A percentile compares a stretch with the other conserved stretches of the same genome.
phyloP scores from a whole-genome alignment of 2,329 filamentous ascomycete species.

The Paracorniculantispora psalliotae region DNA sequence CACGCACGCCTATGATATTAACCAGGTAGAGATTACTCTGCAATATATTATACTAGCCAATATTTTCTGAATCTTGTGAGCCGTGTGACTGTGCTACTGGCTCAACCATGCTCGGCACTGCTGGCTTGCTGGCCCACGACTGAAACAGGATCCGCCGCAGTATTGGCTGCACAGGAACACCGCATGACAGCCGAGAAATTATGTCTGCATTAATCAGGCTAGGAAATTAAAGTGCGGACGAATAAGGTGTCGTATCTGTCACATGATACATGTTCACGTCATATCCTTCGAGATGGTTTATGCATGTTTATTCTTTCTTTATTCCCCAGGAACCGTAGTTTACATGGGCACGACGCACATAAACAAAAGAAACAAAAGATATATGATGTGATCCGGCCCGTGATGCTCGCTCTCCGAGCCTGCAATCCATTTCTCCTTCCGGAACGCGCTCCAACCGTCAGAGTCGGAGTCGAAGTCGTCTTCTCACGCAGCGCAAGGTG shows the following conservation, averaged over 20 bases:
- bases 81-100: background rate
- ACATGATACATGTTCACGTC: too few relatives aligned
- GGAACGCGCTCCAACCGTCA: too few relatives aligned
- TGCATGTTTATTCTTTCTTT: background rate
- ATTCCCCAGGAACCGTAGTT: conserved; percentile 11
- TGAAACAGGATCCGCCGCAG: too few relatives aligned
- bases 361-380: conserved; percentile 3
- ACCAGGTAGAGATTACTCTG: background rate
- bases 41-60: background rate
- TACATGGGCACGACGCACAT: conserved; percentile 5
- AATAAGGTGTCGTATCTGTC: too few relatives aligned
- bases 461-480: too few relatives aligned
- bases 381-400: background rate
- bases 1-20: background rate
- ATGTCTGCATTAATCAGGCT: background rate
- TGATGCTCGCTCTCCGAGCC: background rate
- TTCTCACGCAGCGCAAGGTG: too few relatives aligned
- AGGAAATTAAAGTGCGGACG: too few relatives aligned
- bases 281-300: too few relatives aligned
- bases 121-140: too few relatives aligned
- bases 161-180: too few relatives aligned
- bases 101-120: too few relatives aligned
- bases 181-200: too few relatives aligned
- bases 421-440: background rate
- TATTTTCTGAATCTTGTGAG: background rate